Percentiles rank a stretch among this genome's conserved stretches.
phyloP scores from a whole-genome alignment of 2,329 filamentous ascomycete genomes.

The Erysiphe pulchra region DNA sequence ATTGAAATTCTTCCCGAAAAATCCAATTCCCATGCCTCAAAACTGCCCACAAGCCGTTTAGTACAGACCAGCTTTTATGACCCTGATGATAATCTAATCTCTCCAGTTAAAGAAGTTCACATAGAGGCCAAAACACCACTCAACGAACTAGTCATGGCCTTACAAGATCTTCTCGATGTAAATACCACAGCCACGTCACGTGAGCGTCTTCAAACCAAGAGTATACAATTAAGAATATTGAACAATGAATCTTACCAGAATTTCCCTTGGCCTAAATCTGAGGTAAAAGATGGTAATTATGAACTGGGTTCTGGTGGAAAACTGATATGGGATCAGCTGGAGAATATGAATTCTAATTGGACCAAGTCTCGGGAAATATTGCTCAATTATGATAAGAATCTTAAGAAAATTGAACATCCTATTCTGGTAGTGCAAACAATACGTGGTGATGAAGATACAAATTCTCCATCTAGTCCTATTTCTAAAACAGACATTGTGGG shows the following conservation, averaged over 20 bases:
- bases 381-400: not conserved
- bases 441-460: not conserved
- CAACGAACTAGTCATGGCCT: not conserved
- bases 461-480: not conserved
- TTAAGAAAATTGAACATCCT: not conserved
- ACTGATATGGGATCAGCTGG: not conserved
- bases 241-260: not conserved
- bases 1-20: no score
- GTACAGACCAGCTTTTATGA: not conserved
- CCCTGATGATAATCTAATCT: not conserved
- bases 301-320: not conserved
- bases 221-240: not conserved
- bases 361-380: not conserved
- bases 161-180: not conserved
- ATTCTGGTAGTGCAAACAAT: not conserved
- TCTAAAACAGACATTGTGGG: not conserved
- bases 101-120: not conserved
- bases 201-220: not conserved
- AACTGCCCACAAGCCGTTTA: not conserved
- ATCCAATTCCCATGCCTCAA: not conserved
- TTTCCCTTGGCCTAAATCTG: not conserved
- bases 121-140: not conserved
- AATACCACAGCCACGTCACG: not conserved
- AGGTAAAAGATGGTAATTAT: not conserved
- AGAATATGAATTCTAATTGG: not conserved